Conservation (phyloP, 2,329 filamentous ascomycete species). For the Trichoderma gracile region DNA sequence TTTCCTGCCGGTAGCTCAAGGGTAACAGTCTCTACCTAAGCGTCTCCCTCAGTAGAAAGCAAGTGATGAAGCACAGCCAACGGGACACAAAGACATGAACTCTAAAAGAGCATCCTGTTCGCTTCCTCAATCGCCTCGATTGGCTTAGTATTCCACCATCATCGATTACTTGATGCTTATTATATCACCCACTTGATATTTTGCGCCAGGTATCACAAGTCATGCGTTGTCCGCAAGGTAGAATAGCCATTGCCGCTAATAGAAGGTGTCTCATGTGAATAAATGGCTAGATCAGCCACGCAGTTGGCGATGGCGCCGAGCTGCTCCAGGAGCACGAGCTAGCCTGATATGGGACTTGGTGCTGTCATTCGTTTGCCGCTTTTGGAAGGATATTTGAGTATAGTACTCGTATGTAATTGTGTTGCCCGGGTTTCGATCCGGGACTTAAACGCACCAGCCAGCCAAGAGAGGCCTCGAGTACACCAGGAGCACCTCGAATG, state of each 20-base stretch:
- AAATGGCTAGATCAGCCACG: too few species aligned
- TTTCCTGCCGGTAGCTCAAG: too few species aligned
- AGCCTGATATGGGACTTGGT: not conserved
- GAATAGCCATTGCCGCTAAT: not conserved
- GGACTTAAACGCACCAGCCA: not conserved
- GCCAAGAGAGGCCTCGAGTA: not conserved
- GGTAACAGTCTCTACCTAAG: too few species aligned
- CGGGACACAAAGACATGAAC: too few species aligned
- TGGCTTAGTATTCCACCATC: not conserved
- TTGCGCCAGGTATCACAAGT: too few species aligned
- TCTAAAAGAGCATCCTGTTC: not conserved
- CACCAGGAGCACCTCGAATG: not conserved
- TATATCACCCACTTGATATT: not conserved
- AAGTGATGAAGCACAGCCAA: too few species aligned
- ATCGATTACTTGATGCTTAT: constrained; percentile 5
- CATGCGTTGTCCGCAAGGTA: not conserved
- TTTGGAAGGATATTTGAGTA: not conserved
- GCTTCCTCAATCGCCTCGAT: too few species aligned
- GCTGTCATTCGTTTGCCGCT: not conserved
- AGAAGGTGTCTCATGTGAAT: too few species aligned
- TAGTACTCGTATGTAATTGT: too few species aligned
- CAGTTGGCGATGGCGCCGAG: not conserved
- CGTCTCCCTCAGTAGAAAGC: too few species aligned
- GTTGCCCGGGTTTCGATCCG: not conserved
- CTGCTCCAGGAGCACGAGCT: not conserved